A percentile compares a stretch with the other conserved stretches of the same genome.
These are phyloP conservation scores for Yarrowia sp. DNA, from an alignment of 805 yeast species.

Conservation along the genomic window DNA sequence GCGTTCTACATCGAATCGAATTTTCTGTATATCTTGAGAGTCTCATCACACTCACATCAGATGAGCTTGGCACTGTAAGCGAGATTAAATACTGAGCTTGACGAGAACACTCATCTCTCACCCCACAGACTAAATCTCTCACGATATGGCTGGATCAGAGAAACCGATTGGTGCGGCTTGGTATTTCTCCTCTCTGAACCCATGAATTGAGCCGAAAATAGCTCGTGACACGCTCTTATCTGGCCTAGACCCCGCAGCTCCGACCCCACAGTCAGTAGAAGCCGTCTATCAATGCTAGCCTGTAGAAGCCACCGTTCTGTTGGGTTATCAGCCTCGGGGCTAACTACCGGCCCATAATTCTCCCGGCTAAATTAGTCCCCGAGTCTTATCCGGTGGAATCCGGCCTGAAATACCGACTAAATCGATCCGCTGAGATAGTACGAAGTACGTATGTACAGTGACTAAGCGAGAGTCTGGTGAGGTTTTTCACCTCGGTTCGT, in stretches of 20 bases:
- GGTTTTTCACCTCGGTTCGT: too few relatives aligned
- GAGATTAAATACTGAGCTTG: too few relatives aligned
- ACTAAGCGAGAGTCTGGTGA: too few relatives aligned
- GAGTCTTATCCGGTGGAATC: background rate
- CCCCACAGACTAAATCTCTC: too few relatives aligned
- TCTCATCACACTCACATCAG: background rate
- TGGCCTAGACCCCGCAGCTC: slow-evolving; percentile 8
- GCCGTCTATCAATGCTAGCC: too few relatives aligned
- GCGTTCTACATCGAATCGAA: too few relatives aligned
- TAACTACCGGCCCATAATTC: background rate
- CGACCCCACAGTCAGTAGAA: background rate
- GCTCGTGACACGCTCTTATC: slow-evolving; percentile 3
- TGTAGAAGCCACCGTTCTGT: background rate
- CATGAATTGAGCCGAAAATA: background rate
- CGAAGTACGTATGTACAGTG: too few relatives aligned
- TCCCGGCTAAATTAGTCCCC: slow-evolving; percentile 28
- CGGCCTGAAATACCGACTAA: background rate
- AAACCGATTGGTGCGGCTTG: slow-evolving; percentile 19
- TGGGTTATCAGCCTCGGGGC: background rate
- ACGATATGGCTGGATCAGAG: slow-evolving; percentile 2
- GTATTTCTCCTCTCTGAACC: background rate
- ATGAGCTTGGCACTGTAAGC: slow-evolving; percentile 8
- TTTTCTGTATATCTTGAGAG: too few relatives aligned
- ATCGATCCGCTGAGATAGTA: background rate
- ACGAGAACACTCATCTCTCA: too few relatives aligned